Evolutionary conservation across 768 basidiomycete genomes (phyloP).

Genomic region (button mushroom (Agaricus bisporus)): DNA sequence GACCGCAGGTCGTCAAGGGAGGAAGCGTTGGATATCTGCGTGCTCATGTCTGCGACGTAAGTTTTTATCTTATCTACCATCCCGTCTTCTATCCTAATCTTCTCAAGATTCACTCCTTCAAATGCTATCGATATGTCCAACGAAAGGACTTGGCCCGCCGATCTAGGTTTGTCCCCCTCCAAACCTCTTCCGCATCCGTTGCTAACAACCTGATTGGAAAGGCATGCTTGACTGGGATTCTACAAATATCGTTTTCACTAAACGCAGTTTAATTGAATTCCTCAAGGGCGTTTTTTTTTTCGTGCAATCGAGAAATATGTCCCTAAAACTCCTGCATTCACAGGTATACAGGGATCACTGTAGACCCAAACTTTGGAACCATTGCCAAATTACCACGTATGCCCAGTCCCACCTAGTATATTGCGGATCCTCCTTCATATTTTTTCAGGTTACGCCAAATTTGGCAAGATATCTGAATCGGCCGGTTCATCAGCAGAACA

Average conservation of each 20-base stretch:
- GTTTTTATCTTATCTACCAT: slow-evolving; percentile 10
- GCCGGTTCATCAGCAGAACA: slow-evolving; percentile 15
- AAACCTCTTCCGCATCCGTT: background rate
- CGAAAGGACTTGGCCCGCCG: slow-evolving; percentile 68
- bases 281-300: slow-evolving; percentile 46
- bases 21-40: no score
- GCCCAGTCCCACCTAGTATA: slow-evolving; percentile 13
- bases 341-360: slow-evolving; percentile 70
- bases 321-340: slow-evolving; percentile 1
- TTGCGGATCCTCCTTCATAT: background rate
- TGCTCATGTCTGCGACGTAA: slow-evolving; percentile 35
- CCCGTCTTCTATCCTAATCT: slow-evolving; percentile 1
- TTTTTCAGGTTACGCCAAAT: slow-evolving; percentile 59
- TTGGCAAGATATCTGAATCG: slow-evolving; percentile 46
- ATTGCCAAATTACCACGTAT: slow-evolving; percentile 73
- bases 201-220: slow-evolving; percentile 17
- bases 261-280: slow-evolving; percentile 71
- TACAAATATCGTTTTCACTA: slow-evolving; percentile 74
- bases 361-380: slow-evolving; percentile 70
- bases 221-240: slow-evolving; percentile 80
- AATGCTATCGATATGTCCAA: slow-evolving; percentile 52
- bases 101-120: slow-evolving; percentile 51
- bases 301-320: background rate
- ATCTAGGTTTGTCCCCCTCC: slow-evolving; percentile 39
- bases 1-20: background rate